A percentile compares a stretch with the other conserved stretches of the same genome.
phyloP scores from a whole-genome alignment of 202 grass and related monocot species.

The Panicum hallii region DNA sequence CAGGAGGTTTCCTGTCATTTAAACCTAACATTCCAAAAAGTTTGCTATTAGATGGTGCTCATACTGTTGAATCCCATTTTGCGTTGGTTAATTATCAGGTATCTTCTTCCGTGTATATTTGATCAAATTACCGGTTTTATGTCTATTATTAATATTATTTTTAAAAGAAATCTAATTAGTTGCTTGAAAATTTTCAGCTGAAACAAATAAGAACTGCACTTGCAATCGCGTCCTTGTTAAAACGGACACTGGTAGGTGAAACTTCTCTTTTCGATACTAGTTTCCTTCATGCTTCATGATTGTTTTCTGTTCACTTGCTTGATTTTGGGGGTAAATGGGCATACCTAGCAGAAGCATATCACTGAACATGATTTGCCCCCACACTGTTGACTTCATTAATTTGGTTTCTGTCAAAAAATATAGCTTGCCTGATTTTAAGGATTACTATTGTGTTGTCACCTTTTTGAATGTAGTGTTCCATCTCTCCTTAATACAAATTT shows the following conservation, averaged over 20 bases:
- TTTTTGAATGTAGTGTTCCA: not conserved
- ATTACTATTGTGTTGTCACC: conserved; percentile 18
- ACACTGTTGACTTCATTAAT: not conserved
- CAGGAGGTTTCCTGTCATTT: conserved; percentile 96
- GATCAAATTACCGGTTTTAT: not conserved
- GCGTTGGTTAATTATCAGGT: conserved; percentile 91
- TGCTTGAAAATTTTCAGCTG: conserved; percentile 73
- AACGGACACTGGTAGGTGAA: conserved; percentile 81
- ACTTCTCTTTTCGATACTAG: conserved; percentile 31
- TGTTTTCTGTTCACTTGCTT: conserved; percentile 23
- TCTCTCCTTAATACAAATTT: conserved; percentile 29
- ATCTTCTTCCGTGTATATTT: conserved; percentile 42
- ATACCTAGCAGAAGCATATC: conserved; percentile 12
- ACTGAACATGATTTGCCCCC: conserved; percentile 1
- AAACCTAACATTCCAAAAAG: conserved; percentile 82
- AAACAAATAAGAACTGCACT: conserved; percentile 94
- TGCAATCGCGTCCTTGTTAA: conserved; percentile 80
- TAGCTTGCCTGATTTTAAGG: not conserved
- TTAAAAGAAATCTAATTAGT: conserved; percentile 35
- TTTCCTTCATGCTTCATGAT: conserved; percentile 14
- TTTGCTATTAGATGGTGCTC: conserved; percentile 79
- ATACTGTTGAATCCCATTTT: conserved; percentile 95
- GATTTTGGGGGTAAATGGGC: conserved; percentile 12
- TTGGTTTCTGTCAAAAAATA: not conserved
- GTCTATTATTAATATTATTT: conserved; percentile 6